Conservation (phyloP, 2,329 filamentous ascomycete species). For the Aspergillus sp. region DNA sequence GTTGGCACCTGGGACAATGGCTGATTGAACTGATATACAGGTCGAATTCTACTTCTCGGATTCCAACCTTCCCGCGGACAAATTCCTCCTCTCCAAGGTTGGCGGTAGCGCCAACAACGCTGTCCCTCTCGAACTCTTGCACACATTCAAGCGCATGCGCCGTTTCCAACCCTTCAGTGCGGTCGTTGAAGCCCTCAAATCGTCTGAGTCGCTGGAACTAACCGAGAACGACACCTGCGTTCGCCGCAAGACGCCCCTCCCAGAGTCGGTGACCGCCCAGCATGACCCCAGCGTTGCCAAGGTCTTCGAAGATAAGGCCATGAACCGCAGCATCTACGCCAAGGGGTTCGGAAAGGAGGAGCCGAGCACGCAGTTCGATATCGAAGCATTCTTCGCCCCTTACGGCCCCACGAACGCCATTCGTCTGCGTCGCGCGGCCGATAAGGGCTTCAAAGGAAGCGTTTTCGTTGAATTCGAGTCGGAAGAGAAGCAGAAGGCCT, state of each 20-base stretch:
- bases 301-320: constrained; percentile 55
- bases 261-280: constrained; percentile 46
- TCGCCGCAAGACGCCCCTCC: constrained; percentile 65
- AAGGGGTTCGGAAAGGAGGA: constrained; percentile 88
- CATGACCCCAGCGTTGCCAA: constrained; percentile 48
- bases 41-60: constrained; percentile 96
- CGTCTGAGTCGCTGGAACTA: constrained; percentile 65
- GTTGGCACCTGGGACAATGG: background rate
- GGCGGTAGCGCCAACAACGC: constrained; percentile 66
- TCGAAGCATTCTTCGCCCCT: constrained; percentile 82
- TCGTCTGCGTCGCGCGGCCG: constrained; percentile 69
- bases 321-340: constrained; percentile 73
- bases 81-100: constrained; percentile 72
- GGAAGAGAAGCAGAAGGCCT: constrained; percentile 69
- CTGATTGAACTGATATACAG: constrained; percentile 20
- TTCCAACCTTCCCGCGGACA: constrained; percentile 80
- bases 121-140: constrained; percentile 67
- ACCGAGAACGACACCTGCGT: constrained; percentile 63
- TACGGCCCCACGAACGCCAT: constrained; percentile 74
- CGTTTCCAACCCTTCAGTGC: constrained; percentile 82
- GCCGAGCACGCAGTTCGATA: constrained; percentile 80
- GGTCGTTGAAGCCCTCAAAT: constrained; percentile 73
- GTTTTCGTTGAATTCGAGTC: constrained; percentile 88
- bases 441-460: constrained; percentile 82
- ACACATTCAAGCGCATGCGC: constrained; percentile 91